A percentile compares a stretch with the other conserved stretches of the same genome.
phyloP scores from a whole-genome alignment of 306 rosid species.

The Hylodesmum podocarpum region DNA sequence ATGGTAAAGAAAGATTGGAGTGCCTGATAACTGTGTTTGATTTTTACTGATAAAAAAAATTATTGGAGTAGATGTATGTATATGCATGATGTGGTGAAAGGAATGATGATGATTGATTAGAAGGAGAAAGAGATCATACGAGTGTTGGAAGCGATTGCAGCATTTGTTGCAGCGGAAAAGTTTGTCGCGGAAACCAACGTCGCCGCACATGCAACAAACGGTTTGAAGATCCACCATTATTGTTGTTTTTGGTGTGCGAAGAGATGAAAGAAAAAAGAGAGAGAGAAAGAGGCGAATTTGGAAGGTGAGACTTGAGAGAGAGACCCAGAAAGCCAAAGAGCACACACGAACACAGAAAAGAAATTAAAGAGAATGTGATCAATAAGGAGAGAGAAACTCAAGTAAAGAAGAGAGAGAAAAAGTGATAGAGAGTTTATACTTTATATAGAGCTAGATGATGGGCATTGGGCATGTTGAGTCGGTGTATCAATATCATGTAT shows the following conservation, averaged over 20 bases:
- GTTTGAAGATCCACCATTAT: constrained; percentile 87
- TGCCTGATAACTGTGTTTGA: no score
- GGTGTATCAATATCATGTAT: constrained; percentile 47
- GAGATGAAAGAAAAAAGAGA: neutral
- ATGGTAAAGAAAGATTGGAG: constrained; percentile 2
- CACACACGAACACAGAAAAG: neutral
- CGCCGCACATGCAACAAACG: constrained; percentile 99
- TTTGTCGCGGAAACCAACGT: constrained; percentile 93
- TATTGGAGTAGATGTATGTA: no score
- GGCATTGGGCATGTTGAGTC: constrained; percentile 48
- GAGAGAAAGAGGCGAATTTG: neutral
- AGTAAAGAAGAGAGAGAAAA: neutral
- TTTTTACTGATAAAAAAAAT: no score
- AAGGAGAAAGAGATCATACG: constrained; percentile 40
- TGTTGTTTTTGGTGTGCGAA: neutral
- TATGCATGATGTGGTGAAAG: neutral
- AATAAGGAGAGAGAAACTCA: neutral
- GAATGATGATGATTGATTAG: constrained; percentile 22
- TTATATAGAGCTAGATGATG: constrained; percentile 36
- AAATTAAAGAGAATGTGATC: constrained; percentile 9
- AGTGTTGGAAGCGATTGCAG: constrained; percentile 89
- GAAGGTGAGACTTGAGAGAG: neutral
- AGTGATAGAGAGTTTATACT: constrained; percentile 26
- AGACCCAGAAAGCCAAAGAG: neutral
- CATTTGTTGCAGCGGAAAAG: constrained; percentile 96